These are phyloP conservation scores for Penstemon newberryi DNA, from an alignment of 257 asterid genomes.

Conservation along the genomic window DNA sequence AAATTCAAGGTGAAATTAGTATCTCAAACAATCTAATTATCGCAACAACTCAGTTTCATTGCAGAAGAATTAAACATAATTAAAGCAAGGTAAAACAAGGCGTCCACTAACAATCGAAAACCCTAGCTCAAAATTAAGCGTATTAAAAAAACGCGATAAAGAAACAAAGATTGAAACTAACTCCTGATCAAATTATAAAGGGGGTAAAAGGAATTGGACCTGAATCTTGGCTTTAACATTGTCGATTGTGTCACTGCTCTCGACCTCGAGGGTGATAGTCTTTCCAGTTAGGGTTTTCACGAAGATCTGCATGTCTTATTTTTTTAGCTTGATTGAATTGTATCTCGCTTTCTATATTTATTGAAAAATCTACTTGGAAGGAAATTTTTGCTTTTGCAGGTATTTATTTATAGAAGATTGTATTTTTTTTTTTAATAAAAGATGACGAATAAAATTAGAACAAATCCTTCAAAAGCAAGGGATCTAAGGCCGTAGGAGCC, in stretches of 20 bases:
- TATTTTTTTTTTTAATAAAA: too few relatives aligned
- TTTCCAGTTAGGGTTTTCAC: slow-evolving; percentile 85
- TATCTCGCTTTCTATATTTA: slow-evolving; percentile 15
- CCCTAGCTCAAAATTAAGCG: slow-evolving; percentile 19
- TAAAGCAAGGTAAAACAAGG: background rate
- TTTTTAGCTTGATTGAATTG: slow-evolving; percentile 23
- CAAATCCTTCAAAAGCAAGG: too few relatives aligned
- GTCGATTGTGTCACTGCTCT: slow-evolving; percentile 80
- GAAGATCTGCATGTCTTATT: slow-evolving; percentile 69
- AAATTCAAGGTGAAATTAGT: background rate
- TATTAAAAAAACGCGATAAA: background rate
- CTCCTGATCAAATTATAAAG: background rate
- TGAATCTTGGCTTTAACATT: slow-evolving; percentile 85
- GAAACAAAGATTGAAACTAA: background rate
- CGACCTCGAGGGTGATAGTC: slow-evolving; percentile 81
- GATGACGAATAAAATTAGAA: too few relatives aligned
- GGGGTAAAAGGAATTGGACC: slow-evolving; percentile 31
- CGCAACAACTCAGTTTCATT: background rate
- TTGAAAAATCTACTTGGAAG: background rate
- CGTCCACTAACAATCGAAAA: background rate
- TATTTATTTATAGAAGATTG: too few relatives aligned
- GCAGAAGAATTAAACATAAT: background rate
- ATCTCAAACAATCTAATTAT: background rate
- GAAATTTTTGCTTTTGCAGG: too few relatives aligned
- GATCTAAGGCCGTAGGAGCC: too few relatives aligned